These are phyloP conservation scores for Boletus huronensis DNA, from an alignment of 768 basidiomycete genomes.

Conservation along the genomic window DNA sequence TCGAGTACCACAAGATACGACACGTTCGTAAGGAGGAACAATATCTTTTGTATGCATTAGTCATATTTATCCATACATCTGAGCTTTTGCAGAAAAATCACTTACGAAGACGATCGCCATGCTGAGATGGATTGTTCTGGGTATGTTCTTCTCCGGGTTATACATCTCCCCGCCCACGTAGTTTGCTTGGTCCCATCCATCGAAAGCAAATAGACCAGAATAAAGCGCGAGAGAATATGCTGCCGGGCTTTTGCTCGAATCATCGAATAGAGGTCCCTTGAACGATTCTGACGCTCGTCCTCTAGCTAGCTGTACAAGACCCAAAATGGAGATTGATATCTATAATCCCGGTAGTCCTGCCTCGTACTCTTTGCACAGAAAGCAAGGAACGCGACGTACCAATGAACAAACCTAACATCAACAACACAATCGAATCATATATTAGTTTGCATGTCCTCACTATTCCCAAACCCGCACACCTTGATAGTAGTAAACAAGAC, in stretches of 20 bases:
- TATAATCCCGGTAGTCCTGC: slow-evolving; percentile 23
- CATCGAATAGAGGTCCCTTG: slow-evolving; percentile 62
- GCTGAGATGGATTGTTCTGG: slow-evolving; percentile 84
- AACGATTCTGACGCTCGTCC: slow-evolving; percentile 71
- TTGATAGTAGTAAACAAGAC: slow-evolving; percentile 89
- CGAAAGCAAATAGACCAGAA: slow-evolving; percentile 93
- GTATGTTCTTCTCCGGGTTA: slow-evolving; percentile 81
- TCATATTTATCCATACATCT: not conserved
- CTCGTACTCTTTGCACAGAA: not conserved
- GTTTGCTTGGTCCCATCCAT: slow-evolving; percentile 94
- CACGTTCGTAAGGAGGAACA: slow-evolving; percentile 81
- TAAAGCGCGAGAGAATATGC: slow-evolving; percentile 92
- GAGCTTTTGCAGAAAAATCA: not conserved
- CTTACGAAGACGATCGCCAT: slow-evolving; percentile 79
- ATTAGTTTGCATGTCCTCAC: slow-evolving; percentile 2
- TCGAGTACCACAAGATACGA: slow-evolving; percentile 94
- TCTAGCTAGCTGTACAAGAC: slow-evolving; percentile 69
- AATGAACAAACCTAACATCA: slow-evolving; percentile 54
- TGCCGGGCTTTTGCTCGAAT: slow-evolving; percentile 74
- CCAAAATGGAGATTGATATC: slow-evolving; percentile 73
- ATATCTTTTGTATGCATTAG: slow-evolving; percentile 38
- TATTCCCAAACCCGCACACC: slow-evolving; percentile 37
- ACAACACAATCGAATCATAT: not conserved
- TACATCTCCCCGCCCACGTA: slow-evolving; percentile 89
- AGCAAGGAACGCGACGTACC: slow-evolving; percentile 39